phyloP scores from a whole-genome alignment of 345 rosid species.

The Sisymbrium altissimum region DNA sequence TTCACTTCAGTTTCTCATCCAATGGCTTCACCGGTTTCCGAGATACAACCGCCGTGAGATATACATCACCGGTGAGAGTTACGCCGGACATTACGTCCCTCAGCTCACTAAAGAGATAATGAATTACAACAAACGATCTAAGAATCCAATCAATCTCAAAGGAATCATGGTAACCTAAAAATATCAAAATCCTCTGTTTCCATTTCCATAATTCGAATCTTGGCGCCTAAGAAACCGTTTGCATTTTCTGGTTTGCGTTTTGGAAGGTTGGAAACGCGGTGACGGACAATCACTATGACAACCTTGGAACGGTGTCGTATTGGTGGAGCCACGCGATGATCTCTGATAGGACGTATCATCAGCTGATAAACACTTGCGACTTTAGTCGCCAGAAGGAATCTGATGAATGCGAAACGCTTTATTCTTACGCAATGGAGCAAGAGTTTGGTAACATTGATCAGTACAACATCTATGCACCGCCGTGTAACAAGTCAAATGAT shows the following conservation, averaged over 20 bases:
- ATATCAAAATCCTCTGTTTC: constrained; percentile 6
- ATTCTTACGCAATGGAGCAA: constrained; percentile 86
- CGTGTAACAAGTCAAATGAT: constrained; percentile 84
- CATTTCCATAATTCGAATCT: neutral
- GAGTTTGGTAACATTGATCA: constrained; percentile 97
- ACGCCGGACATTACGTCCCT: constrained; percentile 99
- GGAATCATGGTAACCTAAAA: constrained; percentile 69
- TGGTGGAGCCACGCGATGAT: constrained; percentile 99
- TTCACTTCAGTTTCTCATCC: constrained; percentile 66
- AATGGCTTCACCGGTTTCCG: constrained; percentile 83
- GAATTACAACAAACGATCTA: constrained; percentile 53
- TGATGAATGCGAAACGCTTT: constrained; percentile 81
- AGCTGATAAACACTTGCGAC: constrained; percentile 79
- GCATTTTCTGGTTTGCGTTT: neutral
- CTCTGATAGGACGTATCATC: constrained; percentile 76
- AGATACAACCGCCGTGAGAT: constrained; percentile 71
- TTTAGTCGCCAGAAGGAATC: constrained; percentile 77
- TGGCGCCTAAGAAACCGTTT: neutral
- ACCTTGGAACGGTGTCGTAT: constrained; percentile 89
- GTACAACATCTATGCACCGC: constrained; percentile 86
- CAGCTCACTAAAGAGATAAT: constrained; percentile 79
- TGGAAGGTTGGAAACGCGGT: constrained; percentile 95
- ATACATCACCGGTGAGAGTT: constrained; percentile 89
- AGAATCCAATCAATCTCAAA: constrained; percentile 64
- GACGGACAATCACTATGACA: constrained; percentile 87